Evolutionary conservation across 1,284 basidiomycete genomes (phyloP), one percentile per base, ranked within the genome.

Genomic region (Ceraceosorus bombacis): DNA sequence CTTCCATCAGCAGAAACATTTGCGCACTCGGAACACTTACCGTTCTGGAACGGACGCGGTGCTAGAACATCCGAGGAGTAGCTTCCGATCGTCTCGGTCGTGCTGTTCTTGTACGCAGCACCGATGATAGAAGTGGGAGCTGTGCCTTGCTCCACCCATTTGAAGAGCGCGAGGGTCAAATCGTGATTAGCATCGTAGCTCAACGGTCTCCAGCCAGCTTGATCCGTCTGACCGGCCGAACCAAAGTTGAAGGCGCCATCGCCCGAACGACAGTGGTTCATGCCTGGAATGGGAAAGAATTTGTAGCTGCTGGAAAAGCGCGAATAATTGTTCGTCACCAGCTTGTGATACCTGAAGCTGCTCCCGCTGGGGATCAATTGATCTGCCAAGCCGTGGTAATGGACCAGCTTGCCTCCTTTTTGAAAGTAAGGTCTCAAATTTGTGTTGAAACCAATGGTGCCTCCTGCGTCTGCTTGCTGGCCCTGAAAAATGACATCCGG

Each of bases 251-350:
- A 65, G 60, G 66, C 48, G 15, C 67, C 63, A 49, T 62, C 13
- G 57, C 69, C 51, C 55, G 66, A 75, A 40, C 58, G 65, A 68
- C 80, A 80, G 61, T 81, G 80, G n/a, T 65, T 64, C 80, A 81
- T 81, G 1, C 80, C 81, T 0, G 80, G 78, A 13, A 81, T 76
- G 37, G 78, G 68, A 69, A 80, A 81, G n/a, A 81, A 73, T 12
- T 78, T 75, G 68, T 81, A 81, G 63, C 74, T 78, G 49, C 78
- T 69, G 55, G 78, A 15, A 15, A 13, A 36, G 6, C 17, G 13
- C 6, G 49, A 51, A 41, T 67, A 64, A 15, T 49, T 56, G n/a
- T 50, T 40, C 48, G 70, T 65, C 9, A 80, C 74, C 50, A 69
- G 69, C 55, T 79, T 72, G 66, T 80, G 80, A 64, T 78, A 75